Conservation (phyloP, 768 basidiomycete species). For the Lentinula raphanica region DNA sequence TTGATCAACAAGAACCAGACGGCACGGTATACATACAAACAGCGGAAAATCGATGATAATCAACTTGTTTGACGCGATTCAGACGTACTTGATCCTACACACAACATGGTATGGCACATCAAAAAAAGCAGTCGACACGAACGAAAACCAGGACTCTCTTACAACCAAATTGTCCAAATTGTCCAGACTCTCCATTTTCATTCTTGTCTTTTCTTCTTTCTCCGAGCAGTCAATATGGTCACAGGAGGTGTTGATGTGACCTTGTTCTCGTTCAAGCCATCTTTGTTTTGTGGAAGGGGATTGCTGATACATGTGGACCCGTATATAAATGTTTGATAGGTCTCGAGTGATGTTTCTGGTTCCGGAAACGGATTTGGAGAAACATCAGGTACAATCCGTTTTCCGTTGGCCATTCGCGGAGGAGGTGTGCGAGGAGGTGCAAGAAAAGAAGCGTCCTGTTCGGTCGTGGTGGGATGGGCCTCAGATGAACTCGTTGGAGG, state of each 20-base stretch:
- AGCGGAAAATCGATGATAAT: background rate
- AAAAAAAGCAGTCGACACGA: too few relatives aligned
- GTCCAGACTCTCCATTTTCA: background rate
- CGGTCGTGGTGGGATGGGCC: constrained; percentile 35
- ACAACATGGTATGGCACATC: background rate
- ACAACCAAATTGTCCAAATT: background rate
- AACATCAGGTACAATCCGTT: constrained; percentile 33
- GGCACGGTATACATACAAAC: background rate
- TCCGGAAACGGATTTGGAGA: constrained; percentile 69
- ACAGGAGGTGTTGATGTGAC: constrained; percentile 21
- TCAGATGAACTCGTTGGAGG: background rate
- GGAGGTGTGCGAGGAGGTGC: constrained; percentile 49
- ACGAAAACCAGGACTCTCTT: background rate
- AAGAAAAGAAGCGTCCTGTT: constrained; percentile 27
- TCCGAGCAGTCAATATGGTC: constrained; percentile 43
- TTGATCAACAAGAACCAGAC: constrained; percentile 1
- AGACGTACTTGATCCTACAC: background rate
- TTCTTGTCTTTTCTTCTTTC: constrained; percentile 29
- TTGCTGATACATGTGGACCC: constrained; percentile 54
- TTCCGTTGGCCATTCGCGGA: constrained; percentile 17
- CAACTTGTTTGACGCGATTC: background rate
- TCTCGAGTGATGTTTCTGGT: constrained; percentile 55
- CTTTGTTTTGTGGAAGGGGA: constrained; percentile 21
- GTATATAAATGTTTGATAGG: constrained; percentile 56
- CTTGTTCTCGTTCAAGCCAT: constrained; percentile 10